Percentiles rank a stretch among this genome's conserved stretches.
Evolutionary conservation across 2,329 filamentous ascomycete species (phyloP).

Genomic region (Aspergillus glaucus): DNA sequence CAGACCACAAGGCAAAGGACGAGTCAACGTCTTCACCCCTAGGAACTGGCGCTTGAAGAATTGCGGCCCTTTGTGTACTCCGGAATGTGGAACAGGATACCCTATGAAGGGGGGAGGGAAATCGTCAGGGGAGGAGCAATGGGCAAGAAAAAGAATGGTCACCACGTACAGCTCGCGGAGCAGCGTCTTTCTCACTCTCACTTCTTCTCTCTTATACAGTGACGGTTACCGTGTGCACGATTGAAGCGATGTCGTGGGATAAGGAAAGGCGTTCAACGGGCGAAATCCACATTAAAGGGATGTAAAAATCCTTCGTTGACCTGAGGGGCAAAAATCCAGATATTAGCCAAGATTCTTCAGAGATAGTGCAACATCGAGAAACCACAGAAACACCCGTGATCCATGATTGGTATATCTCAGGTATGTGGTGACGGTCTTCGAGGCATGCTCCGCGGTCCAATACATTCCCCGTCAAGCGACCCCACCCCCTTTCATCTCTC

Average conservation of each 20-base stretch:
- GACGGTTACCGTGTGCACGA: constrained; percentile 21
- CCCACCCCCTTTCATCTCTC: constrained; percentile 10
- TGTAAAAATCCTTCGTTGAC: constrained; percentile 14
- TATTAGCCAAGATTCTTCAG: constrained; percentile 9
- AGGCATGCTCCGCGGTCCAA: constrained; percentile 12
- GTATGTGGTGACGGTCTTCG: constrained; percentile 11
- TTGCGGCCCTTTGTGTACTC: constrained; percentile 25
- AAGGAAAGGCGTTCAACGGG: constrained; percentile 16
- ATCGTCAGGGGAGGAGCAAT: constrained; percentile 31
- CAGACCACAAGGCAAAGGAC: constrained; percentile 37
- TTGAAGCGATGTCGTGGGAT: constrained; percentile 14
- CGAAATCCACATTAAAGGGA: constrained; percentile 23
- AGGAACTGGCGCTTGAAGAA: constrained; percentile 26
- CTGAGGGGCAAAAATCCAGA: constrained; percentile 5
- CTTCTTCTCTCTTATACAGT: constrained; percentile 1
- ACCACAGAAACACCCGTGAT: background rate
- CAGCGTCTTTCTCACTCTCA: constrained; percentile 15
- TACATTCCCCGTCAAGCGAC: constrained; percentile 9
- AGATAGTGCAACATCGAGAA: background rate
- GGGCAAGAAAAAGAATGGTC: constrained; percentile 23
- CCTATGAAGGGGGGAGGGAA: constrained; percentile 33
- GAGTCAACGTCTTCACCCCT: constrained; percentile 44
- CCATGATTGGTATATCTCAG: constrained; percentile 3
- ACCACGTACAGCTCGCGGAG: constrained; percentile 30
- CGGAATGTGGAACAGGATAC: constrained; percentile 35